Base-by-base conservation (phyloP, 345 rosid species). In the Camelina hispida region DNA sequence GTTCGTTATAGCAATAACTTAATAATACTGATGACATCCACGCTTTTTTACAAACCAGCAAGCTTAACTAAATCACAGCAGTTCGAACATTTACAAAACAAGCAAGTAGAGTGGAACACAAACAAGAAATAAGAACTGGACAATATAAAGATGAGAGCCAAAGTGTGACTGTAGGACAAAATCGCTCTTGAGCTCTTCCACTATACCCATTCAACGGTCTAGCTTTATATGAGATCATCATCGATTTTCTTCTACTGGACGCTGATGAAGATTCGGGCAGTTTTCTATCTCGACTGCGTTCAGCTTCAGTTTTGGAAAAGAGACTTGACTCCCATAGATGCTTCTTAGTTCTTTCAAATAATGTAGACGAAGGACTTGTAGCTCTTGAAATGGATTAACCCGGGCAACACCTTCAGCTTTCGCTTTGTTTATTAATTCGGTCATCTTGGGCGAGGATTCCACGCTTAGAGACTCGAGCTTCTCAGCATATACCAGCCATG, bases 401-500 rank as follows among this genome's bases (percentile, higher is more conserved):
- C 2, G 30, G 0, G 30, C 30, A 55, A 53, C n/a, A 4, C 30
- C 11, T 48, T 16, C 11, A 48, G 17, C 73, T 68, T 68, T 68
- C 17, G 25, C 28, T 68, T 42, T 0, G 42, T 51, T 68, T 25
- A 68, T 55, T 10, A 68, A 1, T 25, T 68, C 63, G 38, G 30
- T 23, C 63, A 68, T 37, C 63, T 55, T 55, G 1, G 73, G 73
- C 2, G 63, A 68, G 0, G 1, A 1, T 28, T 2, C 3, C 5
- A 68, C 9, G 54, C 53, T 55, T 42, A 68, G 28, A 16, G 63
- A 16, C 63, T 68, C 63, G 0, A 68, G 53, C 42, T 68, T 68
- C n/a, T 0, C 30, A 55, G 63, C 63, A 55, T 68, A 55, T 12
- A 55, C 16, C 30, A 55, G 73, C 73, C 63, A 68, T 55, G 73